Evolutionary conservation across 2,329 filamentous ascomycete genomes (phyloP).

Genomic region (Colletotrichum incanum): DNA sequence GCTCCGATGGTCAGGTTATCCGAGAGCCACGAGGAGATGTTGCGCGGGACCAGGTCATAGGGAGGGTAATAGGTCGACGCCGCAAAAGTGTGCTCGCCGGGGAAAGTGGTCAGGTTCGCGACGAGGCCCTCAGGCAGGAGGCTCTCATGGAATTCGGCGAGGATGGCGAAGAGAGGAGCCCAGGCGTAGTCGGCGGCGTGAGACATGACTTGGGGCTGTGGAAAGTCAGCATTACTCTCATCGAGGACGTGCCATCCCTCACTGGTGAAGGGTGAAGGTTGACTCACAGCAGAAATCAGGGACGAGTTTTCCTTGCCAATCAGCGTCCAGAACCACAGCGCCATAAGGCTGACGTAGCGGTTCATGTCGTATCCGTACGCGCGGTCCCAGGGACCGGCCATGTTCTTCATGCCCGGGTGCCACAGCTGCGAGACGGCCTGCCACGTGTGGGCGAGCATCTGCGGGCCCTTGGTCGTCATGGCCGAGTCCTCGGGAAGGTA

Average conservation of each 20-base stretch:
- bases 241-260: neutral
- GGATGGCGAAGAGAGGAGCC: conserved; percentile 69
- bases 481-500: conserved; percentile 69
- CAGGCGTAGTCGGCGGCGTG: conserved; percentile 74
- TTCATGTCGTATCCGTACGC: conserved; percentile 77
- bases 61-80: conserved; percentile 72
- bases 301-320: conserved; percentile 64
- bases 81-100: conserved; percentile 67
- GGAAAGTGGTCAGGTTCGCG: conserved; percentile 61
- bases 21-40: conserved; percentile 73
- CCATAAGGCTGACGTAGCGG: conserved; percentile 71
- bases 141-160: conserved; percentile 65
- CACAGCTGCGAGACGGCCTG: conserved; percentile 66
- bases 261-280: neutral
- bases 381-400: conserved; percentile 77
- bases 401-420: conserved; percentile 72
- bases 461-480: conserved; percentile 66
- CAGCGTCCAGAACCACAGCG: conserved; percentile 72
- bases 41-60: conserved; percentile 69
- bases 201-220: conserved; percentile 67
- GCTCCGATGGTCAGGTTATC: conserved; percentile 72
- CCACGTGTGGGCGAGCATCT: conserved; percentile 70
- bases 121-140: conserved; percentile 61
- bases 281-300: conserved; percentile 51
- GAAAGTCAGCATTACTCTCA: conserved; percentile 1